A percentile compares a stretch with the other conserved stretches of the same genome.
Conservation (phyloP, 495 filamentous ascomycete genomes). For the Arthonia radiata region DNA sequence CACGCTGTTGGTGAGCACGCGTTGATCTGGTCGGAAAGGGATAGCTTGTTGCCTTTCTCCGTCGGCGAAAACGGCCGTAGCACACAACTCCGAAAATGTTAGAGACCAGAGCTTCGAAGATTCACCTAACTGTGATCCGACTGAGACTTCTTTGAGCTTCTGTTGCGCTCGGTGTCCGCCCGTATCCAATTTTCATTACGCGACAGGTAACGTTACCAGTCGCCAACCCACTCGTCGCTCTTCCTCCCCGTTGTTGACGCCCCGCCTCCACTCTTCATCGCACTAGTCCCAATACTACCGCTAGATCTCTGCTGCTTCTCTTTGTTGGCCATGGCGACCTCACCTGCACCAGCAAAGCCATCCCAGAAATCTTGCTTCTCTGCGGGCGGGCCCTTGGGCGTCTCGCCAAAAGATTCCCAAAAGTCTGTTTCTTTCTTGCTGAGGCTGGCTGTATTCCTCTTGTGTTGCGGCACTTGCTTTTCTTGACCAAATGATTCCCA, state of each 20-base stretch:
- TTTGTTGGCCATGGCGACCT: background rate
- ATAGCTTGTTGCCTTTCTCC: background rate
- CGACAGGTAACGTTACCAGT: conserved; percentile 9
- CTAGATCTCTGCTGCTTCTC: conserved; percentile 4
- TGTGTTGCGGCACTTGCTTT: background rate
- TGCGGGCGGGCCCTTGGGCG: conserved; percentile 9
- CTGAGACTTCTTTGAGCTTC: conserved; percentile 24
- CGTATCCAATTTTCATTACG: conserved; percentile 14
- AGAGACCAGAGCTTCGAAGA: conserved; percentile 25
- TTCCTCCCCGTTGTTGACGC: conserved; percentile 6
- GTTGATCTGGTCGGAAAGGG: no score
- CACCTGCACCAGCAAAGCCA: conserved; percentile 23
- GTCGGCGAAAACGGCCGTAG: conserved; percentile 4
- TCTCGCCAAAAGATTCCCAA: conserved; percentile 17
- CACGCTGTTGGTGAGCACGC: no score
- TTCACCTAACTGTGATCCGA: no score
- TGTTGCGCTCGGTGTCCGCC: conserved; percentile 19
- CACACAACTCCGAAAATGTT: conserved; percentile 21
- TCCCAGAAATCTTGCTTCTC: conserved; percentile 42
- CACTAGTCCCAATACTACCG: conserved; percentile 18
- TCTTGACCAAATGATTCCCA: conserved; percentile 16
- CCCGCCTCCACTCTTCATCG: conserved; percentile 10
- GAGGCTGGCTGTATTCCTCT: background rate
- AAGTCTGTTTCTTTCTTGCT: conserved; percentile 29
- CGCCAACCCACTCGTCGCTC: conserved; percentile 1